phyloP scores from a whole-genome alignment of 2,329 filamentous ascomycete species.

The Sporothrix protearum region DNA sequence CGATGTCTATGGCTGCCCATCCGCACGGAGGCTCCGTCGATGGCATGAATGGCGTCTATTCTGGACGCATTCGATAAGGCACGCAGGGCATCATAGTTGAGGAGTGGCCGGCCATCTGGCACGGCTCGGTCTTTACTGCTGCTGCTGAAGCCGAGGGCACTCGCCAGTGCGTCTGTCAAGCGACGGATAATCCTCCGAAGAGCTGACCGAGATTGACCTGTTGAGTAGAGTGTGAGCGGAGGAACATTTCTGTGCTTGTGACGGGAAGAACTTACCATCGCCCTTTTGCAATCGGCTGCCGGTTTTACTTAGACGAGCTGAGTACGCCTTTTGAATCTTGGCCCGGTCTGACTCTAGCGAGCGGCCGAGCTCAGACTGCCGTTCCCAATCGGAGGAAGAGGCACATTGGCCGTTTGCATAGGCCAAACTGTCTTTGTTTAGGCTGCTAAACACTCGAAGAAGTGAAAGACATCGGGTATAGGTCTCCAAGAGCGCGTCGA shows the following conservation, averaged over 20 bases:
- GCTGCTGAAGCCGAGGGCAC: constrained; percentile 38
- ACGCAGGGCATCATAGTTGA: constrained; percentile 48
- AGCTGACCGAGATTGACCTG: constrained; percentile 41
- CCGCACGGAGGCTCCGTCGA: constrained; percentile 45
- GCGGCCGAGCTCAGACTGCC: constrained; percentile 27
- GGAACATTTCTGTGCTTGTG: neutral
- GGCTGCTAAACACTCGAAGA: constrained; percentile 28
- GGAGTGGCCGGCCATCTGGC: constrained; percentile 28
- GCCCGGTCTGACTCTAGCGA: constrained; percentile 41
- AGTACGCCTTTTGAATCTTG: constrained; percentile 44
- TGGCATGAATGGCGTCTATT: constrained; percentile 47
- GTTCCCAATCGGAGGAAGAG: neutral
- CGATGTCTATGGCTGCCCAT: constrained; percentile 27
- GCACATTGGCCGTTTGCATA: neutral
- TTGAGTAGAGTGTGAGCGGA: neutral
- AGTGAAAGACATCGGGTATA: constrained; percentile 47
- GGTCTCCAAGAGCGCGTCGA: constrained; percentile 45
- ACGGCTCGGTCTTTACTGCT: constrained; percentile 12
- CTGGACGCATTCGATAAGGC: constrained; percentile 48
- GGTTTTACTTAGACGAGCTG: constrained; percentile 39
- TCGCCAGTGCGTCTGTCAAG: constrained; percentile 43
- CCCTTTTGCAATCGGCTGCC: constrained; percentile 46
- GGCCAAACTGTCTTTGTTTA: neutral
- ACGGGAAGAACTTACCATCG: constrained; percentile 42
- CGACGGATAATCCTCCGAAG: constrained; percentile 43